These are phyloP conservation scores for Talaromyces sp. DNA, from an alignment of 2,329 filamentous ascomycete genomes.

Conservation along the genomic window DNA sequence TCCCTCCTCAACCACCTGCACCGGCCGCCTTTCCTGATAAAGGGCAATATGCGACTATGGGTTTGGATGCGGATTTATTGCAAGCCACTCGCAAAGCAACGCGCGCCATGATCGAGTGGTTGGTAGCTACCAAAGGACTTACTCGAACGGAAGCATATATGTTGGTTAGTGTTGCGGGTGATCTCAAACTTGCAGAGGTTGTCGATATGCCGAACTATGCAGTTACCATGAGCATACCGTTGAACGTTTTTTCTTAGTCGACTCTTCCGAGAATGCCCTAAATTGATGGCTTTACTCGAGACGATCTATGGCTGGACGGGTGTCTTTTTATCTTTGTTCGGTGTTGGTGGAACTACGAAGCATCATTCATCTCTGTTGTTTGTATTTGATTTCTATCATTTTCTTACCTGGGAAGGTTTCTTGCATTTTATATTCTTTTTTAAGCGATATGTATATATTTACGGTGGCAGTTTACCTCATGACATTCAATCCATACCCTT, in stretches of 20 bases:
- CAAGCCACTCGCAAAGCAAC: slow-evolving; percentile 48
- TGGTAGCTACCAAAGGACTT: slow-evolving; percentile 45
- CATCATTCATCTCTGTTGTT: neutral
- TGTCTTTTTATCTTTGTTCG: neutral
- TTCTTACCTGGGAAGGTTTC: neutral
- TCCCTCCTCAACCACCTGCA: slow-evolving; percentile 24
- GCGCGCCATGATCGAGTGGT: slow-evolving; percentile 46
- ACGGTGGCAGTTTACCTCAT: neutral
- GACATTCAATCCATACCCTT: neutral
- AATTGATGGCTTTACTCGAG: neutral
- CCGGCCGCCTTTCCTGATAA: slow-evolving; percentile 26
- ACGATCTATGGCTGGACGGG: too few relatives aligned
- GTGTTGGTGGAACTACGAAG: neutral
- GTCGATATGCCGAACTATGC: slow-evolving; percentile 53
- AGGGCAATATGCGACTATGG: slow-evolving; percentile 46
- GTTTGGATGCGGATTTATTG: slow-evolving; percentile 44
- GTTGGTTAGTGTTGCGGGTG: slow-evolving; percentile 47
- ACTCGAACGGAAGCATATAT: slow-evolving; percentile 49
- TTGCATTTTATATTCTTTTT: neutral
- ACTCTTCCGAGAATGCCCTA: too few relatives aligned
- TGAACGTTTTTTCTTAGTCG: slow-evolving; percentile 41
- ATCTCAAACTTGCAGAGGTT: slow-evolving; percentile 49
- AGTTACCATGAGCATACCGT: slow-evolving; percentile 47
- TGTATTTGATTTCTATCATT: neutral
- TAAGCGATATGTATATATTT: neutral